Evolutionary conservation across 2,329 filamentous ascomycete genomes (phyloP).

Genomic region (Teratosphaeria viscida): DNA sequence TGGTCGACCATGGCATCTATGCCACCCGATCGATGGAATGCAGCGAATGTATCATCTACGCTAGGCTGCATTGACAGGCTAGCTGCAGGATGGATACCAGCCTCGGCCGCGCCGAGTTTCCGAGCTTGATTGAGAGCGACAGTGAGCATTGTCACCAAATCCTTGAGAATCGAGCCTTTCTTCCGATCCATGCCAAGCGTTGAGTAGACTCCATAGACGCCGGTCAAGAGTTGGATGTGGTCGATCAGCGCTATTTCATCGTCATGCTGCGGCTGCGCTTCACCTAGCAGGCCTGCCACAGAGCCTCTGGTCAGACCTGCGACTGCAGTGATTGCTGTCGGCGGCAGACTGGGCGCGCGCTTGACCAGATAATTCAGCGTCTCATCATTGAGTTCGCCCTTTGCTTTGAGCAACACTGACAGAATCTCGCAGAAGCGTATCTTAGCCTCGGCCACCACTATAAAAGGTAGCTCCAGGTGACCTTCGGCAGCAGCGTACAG

Average conservation of each 20-base stretch:
- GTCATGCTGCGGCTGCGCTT: conserved; percentile 14
- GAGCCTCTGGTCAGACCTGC: conserved; percentile 20
- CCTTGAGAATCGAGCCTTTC: conserved; percentile 79
- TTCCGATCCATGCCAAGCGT: conserved; percentile 73
- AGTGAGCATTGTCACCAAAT: conserved; percentile 73
- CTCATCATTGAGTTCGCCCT: conserved; percentile 51
- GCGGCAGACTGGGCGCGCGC: background rate
- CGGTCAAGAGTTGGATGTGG: conserved; percentile 63
- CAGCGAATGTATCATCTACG: conserved; percentile 8
- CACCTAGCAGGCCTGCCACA: conserved; percentile 3
- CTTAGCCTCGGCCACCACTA: conserved; percentile 61
- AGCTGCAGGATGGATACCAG: conserved; percentile 87
- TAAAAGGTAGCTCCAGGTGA: conserved; percentile 56
- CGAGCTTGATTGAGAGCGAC: conserved; percentile 80
- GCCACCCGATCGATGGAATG: conserved; percentile 6
- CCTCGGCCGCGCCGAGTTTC: conserved; percentile 87
- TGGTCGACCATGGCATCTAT: conserved; percentile 17
- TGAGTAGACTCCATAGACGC: conserved; percentile 77
- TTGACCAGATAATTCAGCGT: conserved; percentile 33
- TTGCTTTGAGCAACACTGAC: conserved; percentile 53
- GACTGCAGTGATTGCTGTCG: background rate
- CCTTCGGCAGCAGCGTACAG: conserved; percentile 56
- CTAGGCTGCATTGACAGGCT: conserved; percentile 62
- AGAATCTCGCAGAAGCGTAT: conserved; percentile 64
- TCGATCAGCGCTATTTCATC: conserved; percentile 27